Evolutionary conservation across 495 filamentous ascomycete species (phyloP).

Genomic region (Penicillium malachiteum): DNA sequence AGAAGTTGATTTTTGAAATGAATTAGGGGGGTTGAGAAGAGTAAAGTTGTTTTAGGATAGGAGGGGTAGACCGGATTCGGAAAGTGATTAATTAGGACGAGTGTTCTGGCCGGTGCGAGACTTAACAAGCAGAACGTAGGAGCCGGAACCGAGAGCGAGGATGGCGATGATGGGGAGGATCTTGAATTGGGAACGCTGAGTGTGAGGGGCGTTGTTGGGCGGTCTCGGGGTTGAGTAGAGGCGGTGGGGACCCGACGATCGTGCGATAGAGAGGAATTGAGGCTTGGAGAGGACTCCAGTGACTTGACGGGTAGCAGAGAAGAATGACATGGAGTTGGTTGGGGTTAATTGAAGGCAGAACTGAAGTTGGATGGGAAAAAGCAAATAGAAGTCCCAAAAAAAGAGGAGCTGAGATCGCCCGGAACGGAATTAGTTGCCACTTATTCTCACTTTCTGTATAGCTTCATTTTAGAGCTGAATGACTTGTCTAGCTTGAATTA

Average conservation of each 20-base stretch:
- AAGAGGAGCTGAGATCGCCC: conserved; percentile 16
- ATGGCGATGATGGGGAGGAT: conserved; percentile 65
- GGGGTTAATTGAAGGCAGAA: not conserved
- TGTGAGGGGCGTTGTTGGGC: conserved; percentile 25
- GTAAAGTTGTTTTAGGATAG: conserved; percentile 9
- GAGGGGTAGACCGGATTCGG: conserved; percentile 12
- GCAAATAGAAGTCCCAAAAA: not conserved
- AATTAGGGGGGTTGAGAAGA: conserved; percentile 5
- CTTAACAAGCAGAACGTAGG: conserved; percentile 63
- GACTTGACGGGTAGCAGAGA: conserved; percentile 11
- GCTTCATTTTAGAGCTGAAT: not conserved
- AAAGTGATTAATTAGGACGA: conserved; percentile 12
- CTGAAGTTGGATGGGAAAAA: not conserved
- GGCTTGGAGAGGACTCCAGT: conserved; percentile 19
- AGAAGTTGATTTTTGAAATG: not conserved
- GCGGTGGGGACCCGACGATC: conserved; percentile 20
- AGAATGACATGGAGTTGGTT: conserved; percentile 10
- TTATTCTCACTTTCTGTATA: not conserved
- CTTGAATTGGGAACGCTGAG: conserved; percentile 53
- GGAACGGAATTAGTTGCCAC: conserved; percentile 22
- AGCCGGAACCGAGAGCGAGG: conserved; percentile 54
- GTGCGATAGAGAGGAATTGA: conserved; percentile 6
- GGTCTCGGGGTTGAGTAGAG: conserved; percentile 27
- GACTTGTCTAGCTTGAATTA: not conserved
- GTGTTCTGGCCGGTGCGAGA: conserved; percentile 45